Evolutionary conservation across 2,329 filamentous ascomycete species (phyloP).

Genomic region (Microthyrium microscopicum): DNA sequence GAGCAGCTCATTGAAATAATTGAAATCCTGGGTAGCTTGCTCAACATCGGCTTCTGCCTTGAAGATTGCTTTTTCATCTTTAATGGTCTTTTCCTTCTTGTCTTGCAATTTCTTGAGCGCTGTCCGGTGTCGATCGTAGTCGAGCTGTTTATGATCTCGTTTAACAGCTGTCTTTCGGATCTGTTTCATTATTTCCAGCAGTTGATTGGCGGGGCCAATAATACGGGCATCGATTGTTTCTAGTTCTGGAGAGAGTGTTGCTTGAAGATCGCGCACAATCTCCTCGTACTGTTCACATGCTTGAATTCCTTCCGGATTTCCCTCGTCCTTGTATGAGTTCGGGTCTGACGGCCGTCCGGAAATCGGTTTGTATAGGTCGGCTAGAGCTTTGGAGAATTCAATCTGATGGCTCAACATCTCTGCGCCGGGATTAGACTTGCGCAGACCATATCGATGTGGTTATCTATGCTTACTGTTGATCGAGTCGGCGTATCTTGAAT

Average conservation of each 20-base stretch:
- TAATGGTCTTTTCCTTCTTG: slow-evolving; percentile 89
- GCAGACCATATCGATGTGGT: neutral
- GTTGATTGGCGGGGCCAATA: slow-evolving; percentile 81
- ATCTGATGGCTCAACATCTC: slow-evolving; percentile 95
- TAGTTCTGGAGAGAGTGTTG: slow-evolving; percentile 74
- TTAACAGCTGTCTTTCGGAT: slow-evolving; percentile 80
- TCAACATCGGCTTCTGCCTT: slow-evolving; percentile 88
- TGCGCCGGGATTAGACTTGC: slow-evolving; percentile 14
- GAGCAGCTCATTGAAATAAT: slow-evolving; percentile 93
- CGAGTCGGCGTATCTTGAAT: slow-evolving; percentile 68
- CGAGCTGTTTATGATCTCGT: slow-evolving; percentile 92
- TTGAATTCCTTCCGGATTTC: slow-evolving; percentile 80
- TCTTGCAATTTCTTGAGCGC: slow-evolving; percentile 88
- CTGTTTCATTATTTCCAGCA: slow-evolving; percentile 86
- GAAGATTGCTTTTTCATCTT: slow-evolving; percentile 95
- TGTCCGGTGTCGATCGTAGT: slow-evolving; percentile 76
- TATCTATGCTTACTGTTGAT: slow-evolving; percentile 53
- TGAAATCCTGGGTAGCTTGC: slow-evolving; percentile 83
- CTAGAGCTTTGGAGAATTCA: slow-evolving; percentile 90
- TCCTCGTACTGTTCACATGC: slow-evolving; percentile 94
- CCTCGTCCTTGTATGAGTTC: slow-evolving; percentile 61
- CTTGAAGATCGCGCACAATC: slow-evolving; percentile 79
- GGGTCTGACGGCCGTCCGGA: slow-evolving; percentile 91
- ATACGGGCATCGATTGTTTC: slow-evolving; percentile 94
- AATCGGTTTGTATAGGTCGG: slow-evolving; percentile 95